Evolutionary conservation across 108 stramenopile species (phyloP), one percentile per base, ranked within the genome.

Genomic region (Cyclotella sp.): DNA sequence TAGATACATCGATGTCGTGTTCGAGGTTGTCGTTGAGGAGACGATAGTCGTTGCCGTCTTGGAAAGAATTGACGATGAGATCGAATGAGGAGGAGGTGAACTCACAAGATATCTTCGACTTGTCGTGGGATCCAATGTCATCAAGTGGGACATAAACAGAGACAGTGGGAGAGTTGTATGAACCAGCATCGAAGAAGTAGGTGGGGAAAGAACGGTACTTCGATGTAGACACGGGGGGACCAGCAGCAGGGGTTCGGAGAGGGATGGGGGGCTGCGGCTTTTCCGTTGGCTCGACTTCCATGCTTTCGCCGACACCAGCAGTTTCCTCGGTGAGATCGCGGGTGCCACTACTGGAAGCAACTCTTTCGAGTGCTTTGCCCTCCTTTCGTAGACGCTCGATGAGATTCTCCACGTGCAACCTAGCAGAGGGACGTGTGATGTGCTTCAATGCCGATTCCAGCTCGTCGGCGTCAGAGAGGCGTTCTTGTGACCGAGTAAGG

Each of bases 11-110:
- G 71, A 99, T 98, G 21, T 97, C 97, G 34, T 99, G 88, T 69
- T 95, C 97, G 42, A 99, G 85, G 77, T 91, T 93, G 77, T 97
- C 90, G 68, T 97, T 93, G 14, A 93, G 42, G 42, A 98, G 79
- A 19, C 98, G 90, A 81, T 99, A 98, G 53, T 85, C 92, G 68
- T 92, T 95, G 10, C 95, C 93, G 10, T 82, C 62, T 12, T 12
- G 7, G 30, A 96, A 83, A 55, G 87, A 94, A 2, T 44, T n/a
- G 11, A 98, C 88, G 76, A 88, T 88, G 40, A 96, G 73, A 72
- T 96, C 95, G 62, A 96, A 93, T 5, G 88, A 80, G 42, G 75
- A 67, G 40, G 70, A 71, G 7, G 77, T 83, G 68, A 94, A 96
- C 4, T 86, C 22, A 69, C 93, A 94, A 1, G 46, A 40, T 45